Evolutionary conservation across 2,329 filamentous ascomycete genomes (phyloP).

Genomic region (Aplosporella prunicola): DNA sequence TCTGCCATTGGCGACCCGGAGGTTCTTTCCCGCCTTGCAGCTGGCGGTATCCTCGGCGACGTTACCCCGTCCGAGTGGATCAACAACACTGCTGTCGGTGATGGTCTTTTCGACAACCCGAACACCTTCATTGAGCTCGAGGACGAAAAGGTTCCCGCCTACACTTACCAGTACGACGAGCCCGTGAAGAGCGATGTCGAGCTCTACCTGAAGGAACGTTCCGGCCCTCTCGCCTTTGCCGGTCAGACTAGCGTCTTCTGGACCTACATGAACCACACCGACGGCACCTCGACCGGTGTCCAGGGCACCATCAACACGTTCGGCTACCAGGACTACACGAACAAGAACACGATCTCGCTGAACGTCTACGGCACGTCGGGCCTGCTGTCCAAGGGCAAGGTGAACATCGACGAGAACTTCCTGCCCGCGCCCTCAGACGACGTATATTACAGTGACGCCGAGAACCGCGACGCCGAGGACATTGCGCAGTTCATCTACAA

Average conservation of each 20-base stretch:
- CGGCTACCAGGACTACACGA: slow-evolving; percentile 33
- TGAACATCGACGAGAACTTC: slow-evolving; percentile 37
- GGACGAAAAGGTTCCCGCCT: slow-evolving; percentile 36
- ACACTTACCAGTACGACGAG: slow-evolving; percentile 38
- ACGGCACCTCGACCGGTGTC: slow-evolving; percentile 33
- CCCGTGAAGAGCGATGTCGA: slow-evolving; percentile 35
- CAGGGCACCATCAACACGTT: slow-evolving; percentile 46
- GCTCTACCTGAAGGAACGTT: slow-evolving; percentile 39
- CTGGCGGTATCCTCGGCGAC: slow-evolving; percentile 25
- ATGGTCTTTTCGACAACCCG: slow-evolving; percentile 47
- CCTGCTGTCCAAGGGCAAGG: slow-evolving; percentile 39
- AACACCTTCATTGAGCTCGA: slow-evolving; percentile 46
- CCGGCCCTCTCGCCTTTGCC: slow-evolving; percentile 45
- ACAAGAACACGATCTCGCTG: slow-evolving; percentile 42
- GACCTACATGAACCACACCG: slow-evolving; percentile 34
- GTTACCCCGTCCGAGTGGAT: slow-evolving; percentile 36
- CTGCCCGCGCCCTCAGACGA: slow-evolving; percentile 33
- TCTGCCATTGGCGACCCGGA: slow-evolving; percentile 28
- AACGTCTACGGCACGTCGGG: slow-evolving; percentile 51
- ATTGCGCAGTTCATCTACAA: slow-evolving; percentile 43
- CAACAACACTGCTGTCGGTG: slow-evolving; percentile 40
- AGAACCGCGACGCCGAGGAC: slow-evolving; percentile 36
- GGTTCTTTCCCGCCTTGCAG: slow-evolving; percentile 20
- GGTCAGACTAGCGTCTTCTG: slow-evolving; percentile 47
- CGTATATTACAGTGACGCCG: slow-evolving; percentile 33